Evolutionary conservation across 768 basidiomycete species (phyloP), one percentile per base, ranked within the genome.

Genomic region (Boletus rubropictus): DNA sequence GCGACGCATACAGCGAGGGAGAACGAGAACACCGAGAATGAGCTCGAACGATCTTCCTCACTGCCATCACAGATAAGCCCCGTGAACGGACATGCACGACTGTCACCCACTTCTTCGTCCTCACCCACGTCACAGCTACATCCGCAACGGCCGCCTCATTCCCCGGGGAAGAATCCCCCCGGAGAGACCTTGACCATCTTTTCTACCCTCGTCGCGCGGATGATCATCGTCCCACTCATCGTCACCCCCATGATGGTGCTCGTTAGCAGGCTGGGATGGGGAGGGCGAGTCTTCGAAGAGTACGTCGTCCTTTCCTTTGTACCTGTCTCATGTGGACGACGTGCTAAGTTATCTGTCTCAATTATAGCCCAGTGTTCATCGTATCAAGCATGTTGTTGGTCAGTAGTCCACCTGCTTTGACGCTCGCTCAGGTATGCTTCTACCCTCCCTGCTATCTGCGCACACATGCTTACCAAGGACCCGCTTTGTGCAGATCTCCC

Each of bases 111-210:
- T 8, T 20, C 42, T 9, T 7, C 36, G 9, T 20, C 36, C 21
- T 5, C 36, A 7, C n/a, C 39, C 0, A 20, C 42, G 5, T 27
- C 40, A 1, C 29, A 20, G 4, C 5, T 2, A 3, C 28, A 21
- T 3, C 14, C 11, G 15, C 10, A 20, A 3, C n/a, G n/a, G 9
- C 11, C 27, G 4, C 7, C 44, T 3, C 42, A 7, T 1, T 21
- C 12, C 9, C 42, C 20, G 12, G 21, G n/a, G 40, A 24, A 63
- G 62, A 47, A 29, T 22, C 49, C 44, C 3, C 72, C 73, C 1
- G 90, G 90, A 3, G 92, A 96, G 73, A 81, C 82, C 24, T 80
- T 75, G 61, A 93, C 93, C 3, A 81, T 97, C 14, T 61, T 84
- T n/a, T 77, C 97, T 11, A 79, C 91, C 3, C 79, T 97, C n/a